Evolutionary conservation across 129 eudicot species (phyloP).

Genomic region (Tagetes patula): DNA sequence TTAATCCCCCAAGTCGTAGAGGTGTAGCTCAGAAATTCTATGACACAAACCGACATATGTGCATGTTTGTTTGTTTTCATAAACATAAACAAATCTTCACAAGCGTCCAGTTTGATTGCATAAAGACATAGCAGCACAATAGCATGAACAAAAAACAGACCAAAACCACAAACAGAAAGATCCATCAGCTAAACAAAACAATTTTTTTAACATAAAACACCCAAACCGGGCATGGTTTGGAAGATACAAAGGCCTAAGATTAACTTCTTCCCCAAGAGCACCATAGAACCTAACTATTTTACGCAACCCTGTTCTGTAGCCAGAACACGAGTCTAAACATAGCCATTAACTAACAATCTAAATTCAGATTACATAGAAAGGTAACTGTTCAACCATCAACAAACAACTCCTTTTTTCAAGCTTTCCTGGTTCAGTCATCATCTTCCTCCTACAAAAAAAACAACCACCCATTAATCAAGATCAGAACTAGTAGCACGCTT

Average conservation of each 20-base stretch:
- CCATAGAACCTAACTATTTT: conserved; percentile 2
- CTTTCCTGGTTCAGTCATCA: conserved; percentile 29
- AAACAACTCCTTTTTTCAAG: background rate
- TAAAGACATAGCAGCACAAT: too few relatives aligned
- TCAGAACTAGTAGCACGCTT: background rate
- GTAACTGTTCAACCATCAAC: conserved; percentile 23
- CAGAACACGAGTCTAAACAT: conserved; percentile 10
- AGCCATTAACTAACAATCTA: conserved; percentile 14
- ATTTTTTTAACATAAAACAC: background rate
- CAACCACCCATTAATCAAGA: conserved; percentile 15
- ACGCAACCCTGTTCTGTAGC: background rate
- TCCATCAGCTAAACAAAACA: background rate
- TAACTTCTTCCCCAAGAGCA: background rate
- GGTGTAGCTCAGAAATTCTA: too few relatives aligned
- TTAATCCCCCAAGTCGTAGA: too few relatives aligned
- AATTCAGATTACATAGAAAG: conserved; percentile 12
- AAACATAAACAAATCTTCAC: too few relatives aligned
- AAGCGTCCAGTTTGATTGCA: too few relatives aligned
- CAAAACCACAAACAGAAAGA: background rate
- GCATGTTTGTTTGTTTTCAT: too few relatives aligned
- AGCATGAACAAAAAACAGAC: background rate
- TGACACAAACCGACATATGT: too few relatives aligned
- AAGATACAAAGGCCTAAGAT: background rate
- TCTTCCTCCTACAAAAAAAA: conserved; percentile 40
- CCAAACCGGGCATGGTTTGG: background rate